These are phyloP conservation scores for Fusarium camptoceras DNA, from an alignment of 2,329 filamentous ascomycete genomes.

Conservation along the genomic window DNA sequence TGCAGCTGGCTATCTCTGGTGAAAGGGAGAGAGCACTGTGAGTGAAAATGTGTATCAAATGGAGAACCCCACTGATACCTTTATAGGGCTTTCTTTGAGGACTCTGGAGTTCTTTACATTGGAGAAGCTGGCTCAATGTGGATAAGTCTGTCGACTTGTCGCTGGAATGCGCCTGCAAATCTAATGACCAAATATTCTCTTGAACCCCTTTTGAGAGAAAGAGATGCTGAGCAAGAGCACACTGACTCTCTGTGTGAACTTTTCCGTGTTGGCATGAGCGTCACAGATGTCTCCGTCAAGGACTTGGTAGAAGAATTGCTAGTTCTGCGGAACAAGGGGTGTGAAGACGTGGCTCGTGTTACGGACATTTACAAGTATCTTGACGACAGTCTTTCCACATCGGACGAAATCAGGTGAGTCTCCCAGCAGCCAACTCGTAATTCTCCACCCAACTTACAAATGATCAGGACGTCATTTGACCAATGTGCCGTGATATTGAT, in stretches of 20 bases:
- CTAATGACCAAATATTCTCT: conserved; percentile 14
- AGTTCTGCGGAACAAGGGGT: background rate
- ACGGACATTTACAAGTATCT: conserved; percentile 17
- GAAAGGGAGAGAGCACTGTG: background rate
- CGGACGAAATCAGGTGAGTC: conserved; percentile 11
- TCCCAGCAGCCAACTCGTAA: accelerated
- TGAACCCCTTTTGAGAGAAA: background rate
- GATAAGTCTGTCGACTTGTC: conserved; percentile 2
- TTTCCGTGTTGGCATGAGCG: background rate
- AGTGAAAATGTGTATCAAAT: accelerated
- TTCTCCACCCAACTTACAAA: background rate
- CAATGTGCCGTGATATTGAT: conserved; percentile 2
- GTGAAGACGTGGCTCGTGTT: background rate
- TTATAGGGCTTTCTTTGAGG: conserved; percentile 4
- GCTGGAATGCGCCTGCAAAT: conserved; percentile 20
- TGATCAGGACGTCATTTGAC: conserved; percentile 15
- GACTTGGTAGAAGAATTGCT: conserved; percentile 13
- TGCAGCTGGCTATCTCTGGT: background rate
- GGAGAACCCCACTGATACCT: background rate
- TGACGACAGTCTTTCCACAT: background rate
- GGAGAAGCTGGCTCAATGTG: background rate
- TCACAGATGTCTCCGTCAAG: conserved; percentile 7
- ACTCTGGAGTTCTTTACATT: conserved; percentile 8
- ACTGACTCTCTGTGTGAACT: conserved; percentile 3
- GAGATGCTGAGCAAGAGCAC: background rate